Percentiles rank a stretch among this genome's conserved stretches.
Conservation (phyloP, 176 grass and related monocot species). For the Oryza rufipogon region DNA sequence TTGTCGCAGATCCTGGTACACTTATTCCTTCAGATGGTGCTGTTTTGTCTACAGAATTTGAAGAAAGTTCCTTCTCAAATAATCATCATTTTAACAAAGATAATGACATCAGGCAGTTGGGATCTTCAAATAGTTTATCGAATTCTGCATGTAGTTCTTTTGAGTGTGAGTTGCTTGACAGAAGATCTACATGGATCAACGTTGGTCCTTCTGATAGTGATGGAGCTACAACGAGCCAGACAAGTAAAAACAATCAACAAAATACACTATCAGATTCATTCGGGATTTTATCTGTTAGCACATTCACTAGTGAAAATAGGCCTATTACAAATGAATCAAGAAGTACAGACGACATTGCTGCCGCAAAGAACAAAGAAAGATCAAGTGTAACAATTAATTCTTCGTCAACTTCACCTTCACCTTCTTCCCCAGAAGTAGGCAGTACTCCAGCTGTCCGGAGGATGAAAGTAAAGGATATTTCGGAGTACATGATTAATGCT, state of each 20-base stretch:
- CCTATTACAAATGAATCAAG: conserved; percentile 36
- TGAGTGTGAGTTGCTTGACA: conserved; percentile 49
- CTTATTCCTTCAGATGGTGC: conserved; percentile 88
- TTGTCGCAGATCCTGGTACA: conserved; percentile 86
- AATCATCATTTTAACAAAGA: conserved; percentile 50
- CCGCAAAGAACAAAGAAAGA: conserved; percentile 53
- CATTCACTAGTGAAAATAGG: conserved; percentile 46
- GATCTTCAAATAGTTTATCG: conserved; percentile 53
- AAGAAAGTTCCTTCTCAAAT: conserved; percentile 54
- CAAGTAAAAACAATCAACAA: conserved; percentile 57
- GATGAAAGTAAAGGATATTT: conserved; percentile 98
- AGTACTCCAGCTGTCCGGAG: conserved; percentile 60
- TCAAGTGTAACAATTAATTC: conserved; percentile 31
- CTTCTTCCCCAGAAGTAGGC: conserved; percentile 51
- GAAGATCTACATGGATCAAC: conserved; percentile 50
- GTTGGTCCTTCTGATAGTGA: conserved; percentile 54
- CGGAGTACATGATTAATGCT: conserved; percentile 98
- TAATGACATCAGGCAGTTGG: conserved; percentile 40
- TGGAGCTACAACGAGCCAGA: conserved; percentile 44
- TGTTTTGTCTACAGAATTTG: conserved; percentile 56
- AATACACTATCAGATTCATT: conserved; percentile 53
- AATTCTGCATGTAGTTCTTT: conserved; percentile 56
- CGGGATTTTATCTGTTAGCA: conserved; percentile 49
- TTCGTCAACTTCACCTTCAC: conserved; percentile 51
- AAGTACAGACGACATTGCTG: conserved; percentile 18